Percentiles rank a stretch among this genome's conserved stretches.
phyloP scores from a whole-genome alignment of 139 green algal species.

The Penium margaritaceum region DNA sequence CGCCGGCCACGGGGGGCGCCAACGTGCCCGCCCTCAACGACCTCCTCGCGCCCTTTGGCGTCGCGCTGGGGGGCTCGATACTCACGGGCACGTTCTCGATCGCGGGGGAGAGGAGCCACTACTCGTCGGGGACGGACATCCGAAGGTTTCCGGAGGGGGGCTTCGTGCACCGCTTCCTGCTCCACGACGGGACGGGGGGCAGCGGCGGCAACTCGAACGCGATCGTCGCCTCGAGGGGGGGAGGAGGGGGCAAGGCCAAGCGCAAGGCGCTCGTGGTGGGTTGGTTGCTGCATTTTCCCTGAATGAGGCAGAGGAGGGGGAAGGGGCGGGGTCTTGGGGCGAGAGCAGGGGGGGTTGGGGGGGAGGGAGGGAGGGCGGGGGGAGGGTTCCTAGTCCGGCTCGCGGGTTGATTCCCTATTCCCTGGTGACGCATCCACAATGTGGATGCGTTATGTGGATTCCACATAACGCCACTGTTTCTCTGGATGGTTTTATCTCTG shows the following conservation, averaged over 20 bases:
- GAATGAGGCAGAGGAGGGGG: too few species aligned
- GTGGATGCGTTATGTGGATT: too few species aligned
- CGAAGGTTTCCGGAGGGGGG: conserved; percentile 57
- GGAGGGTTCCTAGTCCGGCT: too few species aligned
- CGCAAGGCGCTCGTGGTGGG: neutral
- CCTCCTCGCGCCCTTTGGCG: conserved; percentile 70
- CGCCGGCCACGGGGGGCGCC: conserved; percentile 61
- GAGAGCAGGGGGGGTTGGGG: neutral
- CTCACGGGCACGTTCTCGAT: conserved; percentile 35
- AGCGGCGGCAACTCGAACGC: neutral
- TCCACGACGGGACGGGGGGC: conserved; percentile 15
- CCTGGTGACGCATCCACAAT: too few species aligned
- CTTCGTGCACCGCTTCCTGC: conserved; percentile 50
- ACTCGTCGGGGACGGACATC: conserved; percentile 57
- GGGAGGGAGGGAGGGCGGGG: neutral
- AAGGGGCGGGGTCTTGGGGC: neutral
- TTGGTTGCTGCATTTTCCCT: too few species aligned
- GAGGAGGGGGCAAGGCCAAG: too few species aligned
- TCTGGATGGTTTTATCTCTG: too few species aligned
- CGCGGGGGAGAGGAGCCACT: conserved; percentile 18
- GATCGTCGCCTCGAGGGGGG: too few species aligned
- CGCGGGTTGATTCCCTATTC: too few species aligned
- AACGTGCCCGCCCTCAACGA: conserved; percentile 96
- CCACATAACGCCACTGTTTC: too few species aligned
- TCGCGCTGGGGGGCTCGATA: conserved; percentile 69